Evolutionary conservation across 768 basidiomycete species (phyloP), one percentile per base, ranked within the genome.

Genomic region (Lactarius deliciosus): DNA sequence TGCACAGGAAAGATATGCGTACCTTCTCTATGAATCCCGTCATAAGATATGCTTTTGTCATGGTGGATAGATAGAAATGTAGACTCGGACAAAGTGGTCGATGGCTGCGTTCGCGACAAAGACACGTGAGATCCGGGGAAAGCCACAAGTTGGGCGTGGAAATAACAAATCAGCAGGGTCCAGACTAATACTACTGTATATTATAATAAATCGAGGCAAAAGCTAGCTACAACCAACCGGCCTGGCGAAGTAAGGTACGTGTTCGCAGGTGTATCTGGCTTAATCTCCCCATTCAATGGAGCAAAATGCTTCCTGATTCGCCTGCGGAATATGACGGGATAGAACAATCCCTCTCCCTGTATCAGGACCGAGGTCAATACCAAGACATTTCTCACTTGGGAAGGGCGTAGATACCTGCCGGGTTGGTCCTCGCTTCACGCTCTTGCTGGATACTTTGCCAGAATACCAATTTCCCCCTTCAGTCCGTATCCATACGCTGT

Each of bases 21-120:
- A 64, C 91, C 83, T 93, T 93, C 77, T 93, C 91, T 66, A 91
- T 85, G 72, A 93, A 83, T 78, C 83, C 88, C 73, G 87, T 92
- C 89, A 93, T 92, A 59, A 92, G 78, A 72, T 92, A 92, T 66
- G 86, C 85, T 75, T 92, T 92, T 70, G 91, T 92, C 91, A 93
- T 93, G 72, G 75, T 82, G 78, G 68, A 18, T 38, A 57, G 30
- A 47, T 55, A 54, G 43, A 56, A 62, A 43, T 18, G 64, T 30
- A 38, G 53, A 30, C 30, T 30, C 30, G 30, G 30, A 57, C 38
- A 43, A 41, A 32, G 61, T 7, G 47, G 34, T 22, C 5, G 54
- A 36, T 38, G 36, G 11, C 11, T 13, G 40, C 3, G 43, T 9
- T 53, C 25, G 50, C 50, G 50, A 53, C 50, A 53, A 25, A 53